Base-by-base conservation (phyloP, 2,329 filamentous ascomycete species). In the Arthroderma sp. region DNA sequence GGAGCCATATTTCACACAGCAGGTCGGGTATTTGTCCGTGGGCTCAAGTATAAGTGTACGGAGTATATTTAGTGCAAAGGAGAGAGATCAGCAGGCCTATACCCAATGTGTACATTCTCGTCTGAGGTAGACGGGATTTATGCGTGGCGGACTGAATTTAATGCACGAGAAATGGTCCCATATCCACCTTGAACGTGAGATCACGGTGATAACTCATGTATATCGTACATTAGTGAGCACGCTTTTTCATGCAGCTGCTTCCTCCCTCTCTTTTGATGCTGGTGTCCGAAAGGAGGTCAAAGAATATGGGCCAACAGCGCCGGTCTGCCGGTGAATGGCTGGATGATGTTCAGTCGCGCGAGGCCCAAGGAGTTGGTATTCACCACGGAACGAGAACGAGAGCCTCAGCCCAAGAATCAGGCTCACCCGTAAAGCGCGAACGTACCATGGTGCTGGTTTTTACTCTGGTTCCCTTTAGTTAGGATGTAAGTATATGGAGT, bases 401-500 rank as follows among this genome's bases (percentile, higher is more conserved):
- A 44, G 41, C 41, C 41, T 44, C 41, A 44, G 41, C 41, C 41
- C 41, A 44, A 44, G 41, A 15, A 23, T 19, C 9, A 44, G 41
- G 41, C 41, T 28, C 41, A 44, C 41, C 41, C 44, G 4, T 51
- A 31, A 51, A 51, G 44, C 25, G 44, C 44, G 44, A 51, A 51
- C 25, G 44, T 28, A 51, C 44, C 44, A 31, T 19, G 13, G 44
- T 19, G 13, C 15, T 51, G 44, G 44, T 51, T 51, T 25, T n/a
- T n/a, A n/a, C n/a, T n/a, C n/a, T n/a, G n/a, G n/a, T n/a, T n/a
- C n/a, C n/a, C n/a, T n/a, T n/a, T n/a, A n/a, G n/a, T n/a, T n/a
- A n/a, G n/a, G n/a, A 49, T 11, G 39, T 43, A 19, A 41, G 4
- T 41, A 43, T 43, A 19, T 8, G 19, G n/a, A n/a, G n/a, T n/a